These are phyloP conservation scores for Friedmanniomyces endolithicus DNA, from an alignment of 495 filamentous ascomycete genomes.

Conservation along the genomic window DNA sequence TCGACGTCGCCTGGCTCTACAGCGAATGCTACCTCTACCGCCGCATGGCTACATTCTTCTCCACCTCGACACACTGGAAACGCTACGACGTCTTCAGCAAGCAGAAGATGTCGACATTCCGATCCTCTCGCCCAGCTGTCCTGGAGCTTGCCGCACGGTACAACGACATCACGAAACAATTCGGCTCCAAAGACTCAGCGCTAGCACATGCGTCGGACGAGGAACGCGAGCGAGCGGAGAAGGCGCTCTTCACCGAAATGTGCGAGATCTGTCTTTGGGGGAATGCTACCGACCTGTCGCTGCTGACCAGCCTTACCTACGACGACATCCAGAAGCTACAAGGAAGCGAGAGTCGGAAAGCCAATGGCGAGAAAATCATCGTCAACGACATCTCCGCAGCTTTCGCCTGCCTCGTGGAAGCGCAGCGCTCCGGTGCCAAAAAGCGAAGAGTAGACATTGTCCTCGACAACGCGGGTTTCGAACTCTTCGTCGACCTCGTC, in stretches of 20 bases:
- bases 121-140: conserved; percentile 81
- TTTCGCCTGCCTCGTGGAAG: conserved; percentile 55
- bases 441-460: conserved; percentile 78
- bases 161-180: conserved; percentile 48
- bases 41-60: conserved; percentile 64
- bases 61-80: conserved; percentile 75
- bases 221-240: conserved; percentile 55
- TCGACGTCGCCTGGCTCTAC: conserved; percentile 74
- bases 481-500: conserved; percentile 87
- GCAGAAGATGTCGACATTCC: conserved; percentile 88
- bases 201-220: conserved; percentile 30
- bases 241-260: conserved; percentile 78
- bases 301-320: conserved; percentile 80
- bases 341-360: conserved; percentile 71
- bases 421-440: conserved; percentile 37
- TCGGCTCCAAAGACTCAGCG: conserved; percentile 34
- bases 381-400: conserved; percentile 67
- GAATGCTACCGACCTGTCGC: conserved; percentile 88
- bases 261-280: conserved; percentile 97
- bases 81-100: conserved; percentile 80
- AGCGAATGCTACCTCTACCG: conserved; percentile 90
- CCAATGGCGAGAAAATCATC: conserved; percentile 76
- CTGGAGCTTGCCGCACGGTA: conserved; percentile 74
- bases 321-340: conserved; percentile 95
- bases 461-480: conserved; percentile 92